Evolutionary conservation across 2,329 filamentous ascomycete species (phyloP), one percentile per base, ranked within the genome.

Genomic region (Colletotrichum liaoningense): DNA sequence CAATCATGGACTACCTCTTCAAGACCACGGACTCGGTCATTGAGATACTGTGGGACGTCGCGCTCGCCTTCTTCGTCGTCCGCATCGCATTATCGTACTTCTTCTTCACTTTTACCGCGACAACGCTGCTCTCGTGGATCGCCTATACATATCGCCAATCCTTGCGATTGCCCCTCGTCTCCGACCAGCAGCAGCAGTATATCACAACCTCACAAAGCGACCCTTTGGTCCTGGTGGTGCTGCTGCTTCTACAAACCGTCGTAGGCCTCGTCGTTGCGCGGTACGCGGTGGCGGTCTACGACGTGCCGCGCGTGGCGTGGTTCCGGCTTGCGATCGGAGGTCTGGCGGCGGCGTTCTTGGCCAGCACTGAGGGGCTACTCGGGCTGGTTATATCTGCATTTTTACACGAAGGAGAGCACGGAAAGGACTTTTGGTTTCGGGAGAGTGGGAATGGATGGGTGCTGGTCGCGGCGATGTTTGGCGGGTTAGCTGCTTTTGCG

Each of bases 31-130:
- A 81, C 67, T 79, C 80, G 6, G 79, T 83, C 42, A 79, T 84
- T 64, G 80, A 83, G 52, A 63, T 83, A 63, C 78, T 84, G 67
- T 84, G 82, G 81, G 80, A 83, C 75, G 75, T 83, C 22, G 79
- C 81, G 54, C 77, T 84, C 14, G 78, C 79, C 46, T 77, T 82
- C 68, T 83, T 82, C 77, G 76, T 82, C 75, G 49, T 81, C 63
- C 77, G 80, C 63, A 76, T 81, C 55, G 79, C 79, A 30, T 75
- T 80, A 58, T 70, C 78, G 63, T 83, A 84, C 71, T 79, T 81
- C 63, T 12, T 75, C 22, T 76, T 82, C 65, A 77, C 76, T 28
- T 78, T 80, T 64, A 19, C 73, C 30, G 76, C 79, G 5, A 74
- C 76, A 30, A 54, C 71, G n/a, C 22, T 77, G 26, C 66, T 79